Conservation (phyloP, 2,329 filamentous ascomycete genomes). For the Claviceps africana region DNA sequence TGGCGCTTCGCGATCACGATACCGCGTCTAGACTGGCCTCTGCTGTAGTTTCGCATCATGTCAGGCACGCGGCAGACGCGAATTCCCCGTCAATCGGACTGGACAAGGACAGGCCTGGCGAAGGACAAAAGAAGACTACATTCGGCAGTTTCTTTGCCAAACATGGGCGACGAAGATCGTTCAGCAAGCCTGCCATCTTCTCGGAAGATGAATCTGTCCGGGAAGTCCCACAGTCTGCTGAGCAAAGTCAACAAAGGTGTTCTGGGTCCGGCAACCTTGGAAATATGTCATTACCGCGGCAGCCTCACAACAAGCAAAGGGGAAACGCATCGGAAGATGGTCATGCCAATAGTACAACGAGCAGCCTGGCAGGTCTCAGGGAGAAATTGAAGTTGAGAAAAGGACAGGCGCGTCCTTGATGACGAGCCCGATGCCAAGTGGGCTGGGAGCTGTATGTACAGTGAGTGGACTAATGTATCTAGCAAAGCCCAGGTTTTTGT, state of each 20-base stretch:
- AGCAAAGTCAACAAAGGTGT: not conserved
- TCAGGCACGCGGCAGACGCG: not conserved
- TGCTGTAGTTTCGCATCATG: not conserved
- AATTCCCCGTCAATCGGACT: not conserved
- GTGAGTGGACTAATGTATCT: too few relatives aligned
- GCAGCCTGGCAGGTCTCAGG: not conserved
- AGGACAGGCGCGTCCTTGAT: not conserved
- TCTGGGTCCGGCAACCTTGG: not conserved
- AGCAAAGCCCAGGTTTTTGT: too few relatives aligned
- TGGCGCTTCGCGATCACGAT: constrained; percentile 2
- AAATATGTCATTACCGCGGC: not conserved
- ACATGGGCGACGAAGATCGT: not conserved
- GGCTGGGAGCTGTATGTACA: not conserved
- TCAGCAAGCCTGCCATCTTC: not conserved
- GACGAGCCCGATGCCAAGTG: not conserved
- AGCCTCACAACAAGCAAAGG: not conserved
- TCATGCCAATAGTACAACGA: not conserved
- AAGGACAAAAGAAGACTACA: not conserved
- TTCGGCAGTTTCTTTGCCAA: constrained; percentile 1
- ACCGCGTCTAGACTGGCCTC: constrained; percentile 1
- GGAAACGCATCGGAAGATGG: not conserved
- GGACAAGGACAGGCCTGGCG: not conserved
- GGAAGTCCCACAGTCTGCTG: not conserved
- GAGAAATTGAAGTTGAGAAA: constrained; percentile 1
- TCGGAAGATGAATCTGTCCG: not conserved